Conservation (phyloP, 345 rosid genomes). For the Combretum micranthum region DNA sequence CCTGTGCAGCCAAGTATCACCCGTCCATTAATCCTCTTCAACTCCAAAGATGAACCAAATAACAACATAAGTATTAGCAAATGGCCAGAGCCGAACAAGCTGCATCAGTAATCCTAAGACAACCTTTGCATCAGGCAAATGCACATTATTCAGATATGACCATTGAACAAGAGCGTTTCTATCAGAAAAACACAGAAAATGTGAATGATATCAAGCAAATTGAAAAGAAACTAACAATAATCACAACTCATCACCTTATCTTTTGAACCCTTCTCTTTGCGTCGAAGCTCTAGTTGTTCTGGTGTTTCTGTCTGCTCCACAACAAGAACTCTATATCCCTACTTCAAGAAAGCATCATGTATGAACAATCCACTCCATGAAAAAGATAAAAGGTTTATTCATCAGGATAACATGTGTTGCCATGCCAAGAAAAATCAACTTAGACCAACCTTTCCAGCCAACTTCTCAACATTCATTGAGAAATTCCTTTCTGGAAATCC, state of each 20-base stretch:
- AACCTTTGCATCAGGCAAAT: no score
- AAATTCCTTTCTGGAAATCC: slow-evolving; percentile 98
- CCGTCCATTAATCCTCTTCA: slow-evolving; percentile 4
- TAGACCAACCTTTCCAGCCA: slow-evolving; percentile 76
- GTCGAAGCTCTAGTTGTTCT: slow-evolving; percentile 87
- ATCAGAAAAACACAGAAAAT: no score
- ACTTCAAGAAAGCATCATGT: slow-evolving; percentile 24
- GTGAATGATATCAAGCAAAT: no score
- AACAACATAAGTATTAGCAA: no score
- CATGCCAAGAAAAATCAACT: background rate
- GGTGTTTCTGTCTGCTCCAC: slow-evolving; percentile 99
- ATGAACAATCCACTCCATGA: slow-evolving; percentile 11
- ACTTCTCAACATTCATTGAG: slow-evolving; percentile 78
- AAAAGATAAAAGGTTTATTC: slow-evolving; percentile 2
- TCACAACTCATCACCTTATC: slow-evolving; percentile 53
- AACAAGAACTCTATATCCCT: slow-evolving; percentile 97
- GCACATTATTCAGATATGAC: no score
- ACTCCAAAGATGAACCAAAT: no score
- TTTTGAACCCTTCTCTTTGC: slow-evolving; percentile 79
- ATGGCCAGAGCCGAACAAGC: no score
- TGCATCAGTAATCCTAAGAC: no score
- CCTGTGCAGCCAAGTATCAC: slow-evolving; percentile 42
- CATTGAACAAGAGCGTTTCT: no score
- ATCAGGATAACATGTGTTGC: slow-evolving; percentile 5
- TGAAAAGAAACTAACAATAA: no score